Evolutionary conservation across 2,329 filamentous ascomycete species (phyloP), one percentile per base, ranked within the genome.

Genomic region (Diplocarpon rosae): DNA sequence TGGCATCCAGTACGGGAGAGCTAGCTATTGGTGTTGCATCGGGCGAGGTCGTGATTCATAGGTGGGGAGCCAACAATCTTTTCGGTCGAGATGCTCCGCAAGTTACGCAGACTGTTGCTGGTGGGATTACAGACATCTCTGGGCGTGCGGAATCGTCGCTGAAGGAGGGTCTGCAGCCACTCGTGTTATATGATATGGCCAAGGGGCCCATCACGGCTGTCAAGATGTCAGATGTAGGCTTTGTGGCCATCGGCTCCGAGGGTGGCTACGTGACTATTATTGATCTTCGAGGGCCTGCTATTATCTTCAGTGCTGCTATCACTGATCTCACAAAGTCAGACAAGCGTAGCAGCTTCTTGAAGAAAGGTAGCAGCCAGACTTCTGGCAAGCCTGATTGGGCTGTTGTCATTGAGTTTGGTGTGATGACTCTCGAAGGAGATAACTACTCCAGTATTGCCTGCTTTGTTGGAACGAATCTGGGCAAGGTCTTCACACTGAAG

Each of bases 391-490:
- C 68, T 2, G 89, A 95, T 58, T 93, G 80, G 75, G 79, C 86
- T 0, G 87, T 86, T 0, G 73, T 70, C 27, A 78, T 96, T 24
- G 86, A 95, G 59, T 98, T 96, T 66, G 87, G 86, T 42, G 86
- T 95, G 37, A 82, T 98, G 79, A 93, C 85, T 2, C 67, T 95
- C 3, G 92, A 96, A 35, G 85, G 83, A n/a, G 90, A 96, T 59
- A 80, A 86, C 52, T 98, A 94, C 62, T 96, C 92, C 1, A 95
- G 88, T 58, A 94, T 98, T 45, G 78, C 83, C 47, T 84, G 92
- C 53, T 93, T 96, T 54, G 85, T 93, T 1, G 92, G 92, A 15
- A 96, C 92, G 0, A 89, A 82, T 53, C 64, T 78, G 27, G 92
- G 92, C 33, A 86, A 85, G 56, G 69, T 96, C 14, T 78, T 81